These are phyloP conservation scores for Escallonia rubra DNA, from an alignment of 129 eudicot species.

Conservation along the genomic window DNA sequence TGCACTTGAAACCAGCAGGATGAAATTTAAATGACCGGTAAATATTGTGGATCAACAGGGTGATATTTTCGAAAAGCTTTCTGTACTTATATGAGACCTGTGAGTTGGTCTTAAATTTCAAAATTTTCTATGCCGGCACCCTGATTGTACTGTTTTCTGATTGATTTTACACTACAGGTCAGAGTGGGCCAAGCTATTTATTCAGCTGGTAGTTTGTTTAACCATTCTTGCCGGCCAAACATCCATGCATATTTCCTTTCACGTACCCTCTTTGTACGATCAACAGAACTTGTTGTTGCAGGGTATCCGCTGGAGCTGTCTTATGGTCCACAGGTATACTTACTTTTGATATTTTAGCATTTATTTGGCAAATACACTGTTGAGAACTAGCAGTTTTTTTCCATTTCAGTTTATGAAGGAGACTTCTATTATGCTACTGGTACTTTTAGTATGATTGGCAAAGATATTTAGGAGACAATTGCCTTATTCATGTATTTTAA, in stretches of 20 bases:
- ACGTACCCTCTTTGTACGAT: conserved; percentile 66
- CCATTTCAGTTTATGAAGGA: background rate
- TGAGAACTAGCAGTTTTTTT: background rate
- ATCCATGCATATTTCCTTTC: conserved; percentile 80
- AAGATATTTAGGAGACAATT: background rate
- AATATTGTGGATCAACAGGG: no score
- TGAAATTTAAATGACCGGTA: background rate
- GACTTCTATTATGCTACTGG: background rate
- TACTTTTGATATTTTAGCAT: background rate
- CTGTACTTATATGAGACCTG: no score
- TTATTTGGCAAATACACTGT: no score
- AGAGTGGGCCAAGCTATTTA: conserved; percentile 93
- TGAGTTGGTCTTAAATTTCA: no score
- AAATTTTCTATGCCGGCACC: no score
- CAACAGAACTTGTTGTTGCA: conserved; percentile 49
- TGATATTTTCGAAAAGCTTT: no score
- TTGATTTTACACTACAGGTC: conserved; percentile 41
- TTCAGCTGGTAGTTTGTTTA: conserved; percentile 77
- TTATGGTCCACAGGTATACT: conserved; percentile 85
- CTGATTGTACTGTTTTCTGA: conserved; percentile 9
- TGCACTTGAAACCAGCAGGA: no score
- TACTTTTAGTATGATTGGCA: background rate
- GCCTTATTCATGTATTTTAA: background rate
- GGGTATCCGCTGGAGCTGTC: conserved; percentile 78
- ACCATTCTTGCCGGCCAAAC: conserved; percentile 94